phyloP scores from a whole-genome alignment of 2,329 filamentous ascomycete species.

The Corniculantispora saksenae region DNA sequence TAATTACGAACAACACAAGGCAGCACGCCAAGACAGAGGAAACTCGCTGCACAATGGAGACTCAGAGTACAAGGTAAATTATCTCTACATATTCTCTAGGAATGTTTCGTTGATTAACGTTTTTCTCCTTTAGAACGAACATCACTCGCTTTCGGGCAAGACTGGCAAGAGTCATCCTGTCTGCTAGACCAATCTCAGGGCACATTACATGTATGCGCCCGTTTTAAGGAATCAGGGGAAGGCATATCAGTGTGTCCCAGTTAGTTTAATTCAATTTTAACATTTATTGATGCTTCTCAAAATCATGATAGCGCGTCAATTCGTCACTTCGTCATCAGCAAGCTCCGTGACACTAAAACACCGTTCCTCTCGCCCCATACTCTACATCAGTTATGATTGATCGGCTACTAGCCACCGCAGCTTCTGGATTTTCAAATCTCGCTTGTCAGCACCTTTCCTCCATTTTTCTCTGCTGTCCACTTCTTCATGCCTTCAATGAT shows the following conservation, averaged over 20 bases:
- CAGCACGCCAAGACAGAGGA: constrained; percentile 52
- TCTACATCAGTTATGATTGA: too few relatives aligned
- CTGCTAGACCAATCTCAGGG: constrained; percentile 55
- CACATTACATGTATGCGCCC: too few relatives aligned
- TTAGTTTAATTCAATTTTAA: too few relatives aligned
- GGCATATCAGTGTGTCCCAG: too few relatives aligned
- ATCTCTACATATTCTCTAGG: neutral
- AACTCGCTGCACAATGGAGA: constrained; percentile 46
- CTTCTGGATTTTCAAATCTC: neutral
- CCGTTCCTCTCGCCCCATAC: neutral
- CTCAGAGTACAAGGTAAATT: neutral
- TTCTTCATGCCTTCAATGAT: constrained; percentile 39
- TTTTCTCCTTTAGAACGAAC: constrained; percentile 55
- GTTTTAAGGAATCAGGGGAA: too few relatives aligned
- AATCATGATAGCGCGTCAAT: too few relatives aligned
- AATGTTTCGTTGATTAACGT: constrained; percentile 43
- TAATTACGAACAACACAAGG: constrained; percentile 60
- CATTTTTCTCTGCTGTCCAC: constrained; percentile 40
- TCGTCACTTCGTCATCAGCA: neutral
- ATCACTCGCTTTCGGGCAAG: constrained; percentile 86
- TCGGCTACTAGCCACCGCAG: neutral
- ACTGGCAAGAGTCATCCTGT: constrained; percentile 85
- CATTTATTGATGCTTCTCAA: too few relatives aligned
- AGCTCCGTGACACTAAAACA: neutral
- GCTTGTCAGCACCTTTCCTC: constrained; percentile 26